phyloP scores from a whole-genome alignment of 768 basidiomycete species.

The Kwoniella dendrophila region DNA sequence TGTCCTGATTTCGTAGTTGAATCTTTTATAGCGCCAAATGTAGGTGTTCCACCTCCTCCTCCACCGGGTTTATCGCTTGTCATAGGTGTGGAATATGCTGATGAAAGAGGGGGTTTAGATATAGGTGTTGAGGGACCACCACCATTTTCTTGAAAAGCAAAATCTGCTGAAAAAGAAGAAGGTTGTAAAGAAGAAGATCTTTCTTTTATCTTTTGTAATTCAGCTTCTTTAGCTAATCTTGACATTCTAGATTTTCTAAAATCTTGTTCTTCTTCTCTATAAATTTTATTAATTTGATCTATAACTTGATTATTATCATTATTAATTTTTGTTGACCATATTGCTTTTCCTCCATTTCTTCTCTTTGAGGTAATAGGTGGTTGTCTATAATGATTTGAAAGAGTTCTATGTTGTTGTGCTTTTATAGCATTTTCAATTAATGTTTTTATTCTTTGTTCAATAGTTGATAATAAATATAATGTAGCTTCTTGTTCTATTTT shows the following conservation, averaged over 20 bases:
- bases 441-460: slow-evolving; percentile 38
- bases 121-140: slow-evolving; percentile 30
- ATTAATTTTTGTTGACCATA: slow-evolving; percentile 32
- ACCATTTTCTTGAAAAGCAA: no score
- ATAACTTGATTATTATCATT: slow-evolving; percentile 32
- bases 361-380: slow-evolving; percentile 11
- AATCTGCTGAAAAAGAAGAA: not conserved
- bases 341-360: slow-evolving; percentile 17
- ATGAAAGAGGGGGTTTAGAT: slow-evolving; percentile 14
- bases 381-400: slow-evolving; percentile 32
- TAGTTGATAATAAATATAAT: slow-evolving; percentile 38
- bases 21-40: slow-evolving; percentile 39
- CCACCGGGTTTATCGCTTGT: not conserved
- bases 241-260: slow-evolving; percentile 37
- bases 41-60: slow-evolving; percentile 21
- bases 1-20: slow-evolving; percentile 3
- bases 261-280: slow-evolving; percentile 35
- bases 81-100: not conserved
- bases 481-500: slow-evolving; percentile 36
- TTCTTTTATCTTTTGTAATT: slow-evolving; percentile 26
- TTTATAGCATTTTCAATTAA: slow-evolving; percentile 29
- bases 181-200: slow-evolving; percentile 4
- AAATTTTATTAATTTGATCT: slow-evolving; percentile 29
- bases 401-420: slow-evolving; percentile 40
- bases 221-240: slow-evolving; percentile 32